Evolutionary conservation across 1,139 yeast species (phyloP).

Genomic region (Yamadazyma songkhlaensis): DNA sequence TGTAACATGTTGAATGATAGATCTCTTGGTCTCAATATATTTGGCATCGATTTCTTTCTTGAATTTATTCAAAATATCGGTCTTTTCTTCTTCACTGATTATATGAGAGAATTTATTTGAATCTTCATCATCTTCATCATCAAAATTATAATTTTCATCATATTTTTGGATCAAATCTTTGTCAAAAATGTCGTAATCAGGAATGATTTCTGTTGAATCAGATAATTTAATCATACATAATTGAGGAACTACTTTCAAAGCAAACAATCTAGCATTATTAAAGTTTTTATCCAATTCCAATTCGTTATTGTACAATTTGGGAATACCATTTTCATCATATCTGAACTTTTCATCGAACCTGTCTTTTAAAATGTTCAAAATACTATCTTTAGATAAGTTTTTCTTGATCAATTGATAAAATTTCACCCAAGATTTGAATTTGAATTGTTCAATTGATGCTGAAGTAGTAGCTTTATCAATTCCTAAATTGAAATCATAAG

Average conservation of each 20-base stretch:
- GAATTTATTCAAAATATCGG: constrained; percentile 56
- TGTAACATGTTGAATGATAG: constrained; percentile 65
- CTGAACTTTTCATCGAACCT: constrained; percentile 80
- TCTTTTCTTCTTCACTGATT: constrained; percentile 56
- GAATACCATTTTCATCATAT: constrained; percentile 80
- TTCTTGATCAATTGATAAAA: constrained; percentile 61
- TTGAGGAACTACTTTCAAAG: constrained; percentile 58
- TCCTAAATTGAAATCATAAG: constrained; percentile 66
- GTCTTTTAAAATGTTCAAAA: constrained; percentile 57
- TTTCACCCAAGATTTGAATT: constrained; percentile 60
- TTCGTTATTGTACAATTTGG: constrained; percentile 75
- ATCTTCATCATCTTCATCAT: constrained; percentile 38
- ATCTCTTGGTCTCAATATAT: constrained; percentile 81
- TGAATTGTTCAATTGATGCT: constrained; percentile 40
- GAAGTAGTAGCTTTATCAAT: constrained; percentile 42
- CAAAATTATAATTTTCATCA: constrained; percentile 18
- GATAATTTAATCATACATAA: constrained; percentile 56
- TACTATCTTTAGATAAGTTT: constrained; percentile 55
- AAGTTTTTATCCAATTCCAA: constrained; percentile 70
- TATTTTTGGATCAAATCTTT: constrained; percentile 21
- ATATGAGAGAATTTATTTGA: constrained; percentile 52
- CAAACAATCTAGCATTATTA: constrained; percentile 53
- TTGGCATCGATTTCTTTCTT: constrained; percentile 77
- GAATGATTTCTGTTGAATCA: constrained; percentile 53
- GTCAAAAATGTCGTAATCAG: constrained; percentile 48